Percentiles rank a stretch among this genome's conserved stretches.
Evolutionary conservation across 345 rosid species (phyloP).

Genomic region (Cardamine occulta): DNA sequence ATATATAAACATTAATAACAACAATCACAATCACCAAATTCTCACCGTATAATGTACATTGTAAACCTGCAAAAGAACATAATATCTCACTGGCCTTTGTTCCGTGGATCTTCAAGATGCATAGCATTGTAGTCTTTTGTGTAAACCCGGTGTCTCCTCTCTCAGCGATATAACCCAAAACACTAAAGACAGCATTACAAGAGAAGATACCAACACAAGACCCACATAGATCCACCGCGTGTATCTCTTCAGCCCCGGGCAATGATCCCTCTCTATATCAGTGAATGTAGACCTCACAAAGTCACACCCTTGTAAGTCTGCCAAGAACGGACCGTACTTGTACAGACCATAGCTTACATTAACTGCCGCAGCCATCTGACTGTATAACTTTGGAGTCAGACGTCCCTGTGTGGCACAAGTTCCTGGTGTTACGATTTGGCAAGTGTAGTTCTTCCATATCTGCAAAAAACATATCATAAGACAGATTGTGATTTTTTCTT

Average conservation of each 20-base stretch:
- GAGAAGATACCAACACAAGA: conserved; percentile 70
- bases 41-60: conserved; percentile 37
- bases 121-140: conserved; percentile 54
- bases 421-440: conserved; percentile 56
- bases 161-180: conserved; percentile 93
- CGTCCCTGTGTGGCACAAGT: conserved; percentile 76
- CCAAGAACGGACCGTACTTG: conserved; percentile 83
- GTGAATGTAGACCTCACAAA: conserved; percentile 82
- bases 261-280: conserved; percentile 51
- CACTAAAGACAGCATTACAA: conserved; percentile 87
- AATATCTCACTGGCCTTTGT: conserved; percentile 44
- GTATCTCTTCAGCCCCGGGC: conserved; percentile 66
- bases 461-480: conserved; percentile 35
- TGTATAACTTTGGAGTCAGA: conserved; percentile 65
- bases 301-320: conserved; percentile 69
- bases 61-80: conserved; percentile 17
- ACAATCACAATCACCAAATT: neutral
- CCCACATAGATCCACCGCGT: conserved; percentile 81
- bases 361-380: conserved; percentile 69
- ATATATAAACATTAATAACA: neutral
- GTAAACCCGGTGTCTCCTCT: conserved; percentile 82
- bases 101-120: conserved; percentile 39
- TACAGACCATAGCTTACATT: conserved; percentile 80
- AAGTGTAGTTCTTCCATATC: conserved; percentile 70
- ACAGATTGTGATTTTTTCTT: neutral